Evolutionary conservation across 768 basidiomycete species (phyloP).

Genomic region (Naganishia antarctica): DNA sequence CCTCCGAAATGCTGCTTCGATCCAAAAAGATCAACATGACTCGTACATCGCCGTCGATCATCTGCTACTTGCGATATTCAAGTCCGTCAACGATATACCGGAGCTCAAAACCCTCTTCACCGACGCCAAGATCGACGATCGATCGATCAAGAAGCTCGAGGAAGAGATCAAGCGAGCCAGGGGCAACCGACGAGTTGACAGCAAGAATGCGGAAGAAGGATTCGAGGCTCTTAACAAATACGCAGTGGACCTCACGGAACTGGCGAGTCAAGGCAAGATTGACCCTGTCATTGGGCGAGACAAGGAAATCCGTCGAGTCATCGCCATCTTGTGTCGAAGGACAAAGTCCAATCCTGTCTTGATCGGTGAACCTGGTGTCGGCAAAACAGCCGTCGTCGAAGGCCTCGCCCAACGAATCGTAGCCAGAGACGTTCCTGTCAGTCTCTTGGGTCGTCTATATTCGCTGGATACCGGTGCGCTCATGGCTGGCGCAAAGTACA

Average conservation of each 20-base stretch:
- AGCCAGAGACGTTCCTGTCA: slow-evolving; percentile 65
- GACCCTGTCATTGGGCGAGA: slow-evolving; percentile 57
- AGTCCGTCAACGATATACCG: slow-evolving; percentile 56
- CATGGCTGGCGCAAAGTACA: slow-evolving; percentile 58
- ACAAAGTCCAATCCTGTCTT: slow-evolving; percentile 98
- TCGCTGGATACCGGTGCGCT: slow-evolving; percentile 93
- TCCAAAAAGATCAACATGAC: slow-evolving; percentile 73
- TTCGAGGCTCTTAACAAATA: slow-evolving; percentile 85
- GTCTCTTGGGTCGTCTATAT: slow-evolving; percentile 45
- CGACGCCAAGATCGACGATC: slow-evolving; percentile 60
- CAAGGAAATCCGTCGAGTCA: slow-evolving; percentile 78
- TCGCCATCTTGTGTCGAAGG: slow-evolving; percentile 71
- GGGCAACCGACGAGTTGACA: slow-evolving; percentile 79
- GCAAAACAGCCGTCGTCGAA: slow-evolving; percentile 92
- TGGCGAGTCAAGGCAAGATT: slow-evolving; percentile 51
- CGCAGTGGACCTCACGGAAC: slow-evolving; percentile 49
- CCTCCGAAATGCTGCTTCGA: slow-evolving; percentile 66
- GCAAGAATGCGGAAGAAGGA: slow-evolving; percentile 78
- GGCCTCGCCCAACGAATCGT: slow-evolving; percentile 93
- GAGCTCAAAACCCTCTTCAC: slow-evolving; percentile 65
- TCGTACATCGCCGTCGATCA: slow-evolving; percentile 92
- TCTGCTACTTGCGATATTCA: slow-evolving; percentile 74
- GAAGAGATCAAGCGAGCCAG: slow-evolving; percentile 52
- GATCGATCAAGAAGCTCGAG: slow-evolving; percentile 36
- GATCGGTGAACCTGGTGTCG: slow-evolving; percentile 81